phyloP scores from a whole-genome alignment of 768 basidiomycete species.

The Panaeolus cyanescens region DNA sequence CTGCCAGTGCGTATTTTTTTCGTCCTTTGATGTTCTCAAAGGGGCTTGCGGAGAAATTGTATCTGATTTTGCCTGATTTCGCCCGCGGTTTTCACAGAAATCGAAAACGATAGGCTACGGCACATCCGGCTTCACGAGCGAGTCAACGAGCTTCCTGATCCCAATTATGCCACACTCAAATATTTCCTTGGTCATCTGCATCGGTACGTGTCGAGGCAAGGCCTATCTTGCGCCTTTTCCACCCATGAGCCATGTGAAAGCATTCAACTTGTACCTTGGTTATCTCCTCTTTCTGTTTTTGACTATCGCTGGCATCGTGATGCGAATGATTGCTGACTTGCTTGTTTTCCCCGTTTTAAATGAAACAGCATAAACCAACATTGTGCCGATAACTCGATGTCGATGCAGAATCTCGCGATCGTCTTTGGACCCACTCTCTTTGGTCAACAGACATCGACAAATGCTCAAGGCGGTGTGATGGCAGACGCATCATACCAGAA shows the following conservation, averaged over 20 bases:
- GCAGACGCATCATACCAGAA: constrained; percentile 75
- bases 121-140: constrained; percentile 97
- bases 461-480: constrained; percentile 58
- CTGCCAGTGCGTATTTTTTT: constrained; percentile 69
- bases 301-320: neutral
- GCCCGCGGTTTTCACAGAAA: constrained; percentile 46
- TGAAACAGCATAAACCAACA: constrained; percentile 67
- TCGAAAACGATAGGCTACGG: constrained; percentile 91
- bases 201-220: constrained; percentile 50
- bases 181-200: constrained; percentile 94
- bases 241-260: neutral
- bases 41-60: constrained; percentile 4
- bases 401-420: constrained; percentile 89
- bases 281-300: neutral
- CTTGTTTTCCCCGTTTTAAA: neutral
- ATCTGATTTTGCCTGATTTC: constrained; percentile 3
- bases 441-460: constrained; percentile 64
- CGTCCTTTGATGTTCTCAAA: neutral
- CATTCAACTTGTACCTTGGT: neutral
- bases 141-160: constrained; percentile 96
- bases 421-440: constrained; percentile 98
- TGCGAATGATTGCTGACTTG: neutral
- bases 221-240: neutral
- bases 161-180: constrained; percentile 98
- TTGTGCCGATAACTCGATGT: constrained; percentile 87